A percentile compares a stretch with the other conserved stretches of the same genome.
phyloP scores from a whole-genome alignment of 225 moss, liverwort and hornwort species.

The Takakia lepidozioides region DNA sequence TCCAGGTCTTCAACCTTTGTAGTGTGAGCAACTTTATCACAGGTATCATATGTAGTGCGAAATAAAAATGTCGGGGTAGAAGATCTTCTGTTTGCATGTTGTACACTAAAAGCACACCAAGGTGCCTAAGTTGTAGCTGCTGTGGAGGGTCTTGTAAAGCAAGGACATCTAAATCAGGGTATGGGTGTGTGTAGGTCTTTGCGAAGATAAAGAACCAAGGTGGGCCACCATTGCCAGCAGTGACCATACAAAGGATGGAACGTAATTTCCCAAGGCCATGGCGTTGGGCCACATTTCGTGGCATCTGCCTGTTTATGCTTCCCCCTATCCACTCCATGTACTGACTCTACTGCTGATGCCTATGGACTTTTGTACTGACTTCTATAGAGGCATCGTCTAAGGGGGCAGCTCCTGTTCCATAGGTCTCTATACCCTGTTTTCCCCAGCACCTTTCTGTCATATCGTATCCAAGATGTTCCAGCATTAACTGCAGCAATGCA shows the following conservation, averaged over 20 bases:
- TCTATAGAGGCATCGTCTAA: too few relatives aligned
- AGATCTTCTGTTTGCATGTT: too few relatives aligned
- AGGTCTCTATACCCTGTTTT: neutral
- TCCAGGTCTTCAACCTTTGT: neutral
- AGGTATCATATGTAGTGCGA: too few relatives aligned
- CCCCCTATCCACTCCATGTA: constrained; percentile 16
- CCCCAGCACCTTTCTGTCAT: too few relatives aligned
- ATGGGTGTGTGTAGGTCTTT: constrained; percentile 6
- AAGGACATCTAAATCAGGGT: too few relatives aligned
- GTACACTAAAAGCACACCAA: too few relatives aligned
- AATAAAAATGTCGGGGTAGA: too few relatives aligned
- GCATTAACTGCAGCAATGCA: neutral
- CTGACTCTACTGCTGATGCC: neutral
- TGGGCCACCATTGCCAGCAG: neutral
- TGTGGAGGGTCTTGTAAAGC: too few relatives aligned
- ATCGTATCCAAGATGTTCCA: too few relatives aligned
- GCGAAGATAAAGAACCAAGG: constrained; percentile 1
- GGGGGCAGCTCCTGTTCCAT: neutral
- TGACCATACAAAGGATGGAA: constrained; percentile 1
- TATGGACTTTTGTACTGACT: too few relatives aligned
- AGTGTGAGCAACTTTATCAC: too few relatives aligned
- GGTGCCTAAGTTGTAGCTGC: too few relatives aligned
- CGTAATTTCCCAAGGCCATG: constrained; percentile 1
- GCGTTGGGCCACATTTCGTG: constrained; percentile 7
- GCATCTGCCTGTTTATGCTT: constrained; percentile 9